Evolutionary conservation across 2,329 filamentous ascomycete genomes (phyloP), one percentile per base, ranked within the genome.

Genomic region (Hypoxylon sp.): DNA sequence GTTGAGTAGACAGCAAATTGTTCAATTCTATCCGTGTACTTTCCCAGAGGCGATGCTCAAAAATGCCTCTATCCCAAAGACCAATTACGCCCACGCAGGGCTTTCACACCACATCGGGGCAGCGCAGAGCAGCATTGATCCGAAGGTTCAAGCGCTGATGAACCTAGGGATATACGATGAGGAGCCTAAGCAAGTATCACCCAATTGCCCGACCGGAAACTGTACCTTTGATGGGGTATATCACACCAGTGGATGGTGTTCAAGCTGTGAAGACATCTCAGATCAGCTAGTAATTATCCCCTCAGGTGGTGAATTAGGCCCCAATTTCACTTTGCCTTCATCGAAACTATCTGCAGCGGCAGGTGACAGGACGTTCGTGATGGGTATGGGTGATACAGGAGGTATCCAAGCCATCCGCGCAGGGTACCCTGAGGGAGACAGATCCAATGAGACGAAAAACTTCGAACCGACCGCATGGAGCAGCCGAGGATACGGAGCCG

Each of bases 81-180:
- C 58, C 2, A 58, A 66, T 27, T 40, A 54, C 8, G 64, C 58
- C 2, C 48, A 14, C 5, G 35, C 58, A 8, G 64, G 64, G 4
- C 3, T 33, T n/a, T 64, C 61, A n/a, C 2, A 58, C 8, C 54
- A 59, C 44, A 58, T 55, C 4, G 37, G 27, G 27, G 44, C 61
- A 22, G 53, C 27, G 2, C 5, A 59, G 17, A 59, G 30, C 20
- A 54, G 27, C 27, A 49, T 66, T n/a, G 8, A 35, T 0, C 44
- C 64, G 2, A 20, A 30, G 7, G 58, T 51, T 17, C 64, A 66
- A 20, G 46, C 35, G 33, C 11, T 53, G 14, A 53, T 66, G 35
- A 66, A 62, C 17, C 51, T 59, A 7, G 64, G 51, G 14, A 51
- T 66, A 58, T 66, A 66, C 37, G 53, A 62, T n/a, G 54, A 25